Evolutionary conservation across 257 asterid genomes (phyloP).

Genomic region (Solanum chilense): DNA sequence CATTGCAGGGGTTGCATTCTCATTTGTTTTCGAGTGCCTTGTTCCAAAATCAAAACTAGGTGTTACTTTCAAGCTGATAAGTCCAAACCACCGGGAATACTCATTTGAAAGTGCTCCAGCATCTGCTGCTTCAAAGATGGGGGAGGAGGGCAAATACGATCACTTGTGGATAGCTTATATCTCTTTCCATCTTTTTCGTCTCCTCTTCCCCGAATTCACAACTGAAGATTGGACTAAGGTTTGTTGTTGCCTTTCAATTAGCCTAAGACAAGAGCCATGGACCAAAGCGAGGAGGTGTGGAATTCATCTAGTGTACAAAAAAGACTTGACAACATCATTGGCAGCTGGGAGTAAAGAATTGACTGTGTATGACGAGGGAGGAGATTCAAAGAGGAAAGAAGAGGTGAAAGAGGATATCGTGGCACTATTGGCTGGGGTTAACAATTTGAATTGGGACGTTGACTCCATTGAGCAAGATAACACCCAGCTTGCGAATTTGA

Average conservation of each 20-base stretch:
- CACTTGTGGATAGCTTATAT: conserved; percentile 5
- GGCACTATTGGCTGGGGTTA: not conserved
- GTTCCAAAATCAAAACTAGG: conserved; percentile 1
- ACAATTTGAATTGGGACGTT: not conserved
- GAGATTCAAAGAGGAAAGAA: not conserved
- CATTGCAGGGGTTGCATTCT: not conserved
- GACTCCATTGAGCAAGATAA: not conserved
- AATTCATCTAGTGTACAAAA: not conserved
- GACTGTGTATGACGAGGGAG: not conserved
- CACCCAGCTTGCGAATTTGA: not conserved
- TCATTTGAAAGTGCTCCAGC: not conserved
- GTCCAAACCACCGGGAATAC: not conserved
- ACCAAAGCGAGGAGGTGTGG: conserved; percentile 3
- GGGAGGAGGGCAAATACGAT: not conserved
- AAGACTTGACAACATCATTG: not conserved
- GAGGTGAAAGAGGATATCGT: not conserved
- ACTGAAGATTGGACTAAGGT: conserved; percentile 2
- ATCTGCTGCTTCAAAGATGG: not conserved
- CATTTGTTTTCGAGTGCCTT: not conserved
- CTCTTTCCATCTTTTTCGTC: not conserved
- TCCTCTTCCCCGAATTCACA: not conserved
- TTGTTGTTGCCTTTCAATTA: not conserved
- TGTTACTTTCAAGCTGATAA: conserved; percentile 2
- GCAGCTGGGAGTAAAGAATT: not conserved
- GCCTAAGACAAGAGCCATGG: not conserved